Base-by-base conservation (phyloP, 768 basidiomycete genomes). In the Psilocybe cyanescens region DNA sequence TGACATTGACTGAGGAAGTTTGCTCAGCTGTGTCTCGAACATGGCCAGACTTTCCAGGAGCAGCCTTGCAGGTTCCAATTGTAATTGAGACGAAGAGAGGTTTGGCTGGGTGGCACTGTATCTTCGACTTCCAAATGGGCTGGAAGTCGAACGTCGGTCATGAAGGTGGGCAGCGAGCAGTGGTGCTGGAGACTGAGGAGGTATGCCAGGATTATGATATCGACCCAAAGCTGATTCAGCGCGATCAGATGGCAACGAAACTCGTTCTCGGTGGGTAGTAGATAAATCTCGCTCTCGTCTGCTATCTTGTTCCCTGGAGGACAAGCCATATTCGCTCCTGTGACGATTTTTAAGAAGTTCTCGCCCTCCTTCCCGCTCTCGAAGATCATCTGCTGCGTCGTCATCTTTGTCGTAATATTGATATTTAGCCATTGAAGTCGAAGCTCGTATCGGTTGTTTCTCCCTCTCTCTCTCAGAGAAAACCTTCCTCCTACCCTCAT, bases 11-110 rank as follows among this genome's bases (percentile, higher is more conserved):
- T 50, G 53, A 0, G 86, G 82, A 11, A 89, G 71, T 51, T 88
- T 86, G 19, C 80, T 73, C 1, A 93, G 74, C 28, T 89, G 83
- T 2, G 81, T 75, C 70, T 93, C 90, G 64, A 94, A 92, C 79
- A 89, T 84, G 3, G 76, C 70, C 12, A 94, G 74, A 16, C 87
- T 83, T 45, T 94, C 91, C 19, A 86, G 66, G 83, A 94, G 86
- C 48, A 94, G 74, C n/a, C 82, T 77, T 1, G 85, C 78, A 66
- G 93, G 92, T 65, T 93, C 90, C 3, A 78, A 70, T 39, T 71
- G 75, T 8, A 61, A 39, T 70, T 70, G 51, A 65, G 67, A 58
- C 39, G 62, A 29, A 16, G 70, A 56, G 55, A 59, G 65, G 44
- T 8, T 71, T 55, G 14, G 56, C 57, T 16, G 71, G 65, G 19